Conservation (phyloP, 208 protist genomes). For the Leishmania mexicana region DNA sequence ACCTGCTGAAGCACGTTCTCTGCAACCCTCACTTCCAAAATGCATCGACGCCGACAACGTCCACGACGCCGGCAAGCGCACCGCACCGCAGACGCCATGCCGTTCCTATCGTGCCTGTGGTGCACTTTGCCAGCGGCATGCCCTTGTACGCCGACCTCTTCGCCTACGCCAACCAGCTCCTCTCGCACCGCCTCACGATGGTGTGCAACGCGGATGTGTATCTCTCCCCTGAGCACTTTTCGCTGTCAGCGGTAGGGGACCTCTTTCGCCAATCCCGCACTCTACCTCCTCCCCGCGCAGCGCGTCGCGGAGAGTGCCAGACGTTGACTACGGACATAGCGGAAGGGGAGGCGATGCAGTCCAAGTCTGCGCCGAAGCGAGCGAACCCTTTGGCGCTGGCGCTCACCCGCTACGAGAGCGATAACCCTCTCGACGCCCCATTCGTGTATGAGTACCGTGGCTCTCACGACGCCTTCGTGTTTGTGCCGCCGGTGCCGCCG, state of each 20-base stretch:
- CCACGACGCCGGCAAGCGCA: neutral
- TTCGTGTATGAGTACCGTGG: slow-evolving; percentile 83
- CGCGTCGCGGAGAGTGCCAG: neutral
- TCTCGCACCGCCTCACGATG: slow-evolving; percentile 61
- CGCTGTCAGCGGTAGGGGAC: slow-evolving; percentile 25
- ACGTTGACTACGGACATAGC: neutral
- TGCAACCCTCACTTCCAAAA: neutral
- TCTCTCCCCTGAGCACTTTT: slow-evolving; percentile 44
- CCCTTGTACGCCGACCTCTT: slow-evolving; percentile 84
- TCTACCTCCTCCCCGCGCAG: neutral
- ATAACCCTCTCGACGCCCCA: slow-evolving; percentile 37
- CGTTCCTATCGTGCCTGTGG: slow-evolving; percentile 44
- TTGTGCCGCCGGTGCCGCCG: slow-evolving; percentile 54
- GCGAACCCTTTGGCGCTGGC: slow-evolving; percentile 50
- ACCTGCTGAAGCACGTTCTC: slow-evolving; percentile 53
- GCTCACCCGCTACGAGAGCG: slow-evolving; percentile 82
- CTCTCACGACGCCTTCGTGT: slow-evolving; percentile 87
- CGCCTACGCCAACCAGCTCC: slow-evolving; percentile 60
- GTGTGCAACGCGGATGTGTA: slow-evolving; percentile 89
- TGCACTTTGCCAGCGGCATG: slow-evolving; percentile 29
- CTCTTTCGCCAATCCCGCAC: slow-evolving; percentile 35
- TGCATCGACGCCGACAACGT: neutral
- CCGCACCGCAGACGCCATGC: neutral
- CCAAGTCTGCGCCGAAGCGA: neutral
- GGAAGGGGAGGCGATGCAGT: neutral